Percentiles rank a stretch among this genome's conserved stretches.
Evolutionary conservation across 176 grass and related monocot species (phyloP).

Genomic region (Leersia perrieri): DNA sequence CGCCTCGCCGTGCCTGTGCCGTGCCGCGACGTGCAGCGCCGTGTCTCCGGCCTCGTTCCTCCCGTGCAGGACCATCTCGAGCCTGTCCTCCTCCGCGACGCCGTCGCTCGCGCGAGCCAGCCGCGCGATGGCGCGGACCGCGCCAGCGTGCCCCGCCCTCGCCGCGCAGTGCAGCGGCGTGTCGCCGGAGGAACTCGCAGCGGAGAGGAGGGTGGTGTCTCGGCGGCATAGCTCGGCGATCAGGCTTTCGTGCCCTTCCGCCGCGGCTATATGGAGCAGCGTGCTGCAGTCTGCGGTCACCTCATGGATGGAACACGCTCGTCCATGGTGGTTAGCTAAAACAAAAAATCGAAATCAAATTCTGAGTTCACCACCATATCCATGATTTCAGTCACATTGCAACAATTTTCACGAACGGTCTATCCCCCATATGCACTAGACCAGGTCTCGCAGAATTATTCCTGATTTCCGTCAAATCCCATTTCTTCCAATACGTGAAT

Average conservation of each 20-base stretch:
- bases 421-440: no score
- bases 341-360: no score
- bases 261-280: conserved; percentile 45
- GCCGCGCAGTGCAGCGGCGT: conserved; percentile 47
- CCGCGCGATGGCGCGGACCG: not conserved
- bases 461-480: no score
- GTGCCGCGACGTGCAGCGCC: conserved; percentile 36
- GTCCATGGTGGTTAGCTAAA: conserved; percentile 7
- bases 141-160: not conserved
- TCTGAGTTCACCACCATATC: no score
- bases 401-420: no score
- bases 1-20: not conserved
- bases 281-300: conserved; percentile 32
- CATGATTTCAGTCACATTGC: no score
- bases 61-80: not conserved
- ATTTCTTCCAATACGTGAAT: no score
- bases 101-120: not conserved
- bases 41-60: conserved; percentile 35
- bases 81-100: not conserved
- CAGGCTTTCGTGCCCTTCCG: conserved; percentile 9
- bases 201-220: not conserved
- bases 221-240: not conserved
- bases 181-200: conserved; percentile 16
- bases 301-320: conserved; percentile 4
- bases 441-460: no score